Percentiles rank a stretch among this genome's conserved stretches.
Evolutionary conservation across 768 basidiomycete species (phyloP).

Genomic region (Boletus sensibilis): DNA sequence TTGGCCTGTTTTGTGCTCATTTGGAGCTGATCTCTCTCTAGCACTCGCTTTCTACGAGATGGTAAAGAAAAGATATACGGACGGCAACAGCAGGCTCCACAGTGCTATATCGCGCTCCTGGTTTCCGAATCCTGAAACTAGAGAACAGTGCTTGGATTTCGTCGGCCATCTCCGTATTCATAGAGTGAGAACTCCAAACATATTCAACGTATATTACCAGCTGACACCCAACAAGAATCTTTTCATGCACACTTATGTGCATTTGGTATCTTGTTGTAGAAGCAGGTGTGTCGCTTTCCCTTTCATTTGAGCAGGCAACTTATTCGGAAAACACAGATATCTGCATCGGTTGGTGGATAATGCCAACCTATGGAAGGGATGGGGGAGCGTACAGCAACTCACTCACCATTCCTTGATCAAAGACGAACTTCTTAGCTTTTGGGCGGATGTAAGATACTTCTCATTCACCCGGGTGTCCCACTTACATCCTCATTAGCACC

Average conservation of each 20-base stretch:
- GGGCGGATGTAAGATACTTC: conserved; percentile 7
- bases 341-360: conserved; percentile 6
- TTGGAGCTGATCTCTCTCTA: conserved; percentile 4
- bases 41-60: conserved; percentile 4
- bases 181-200: conserved; percentile 12
- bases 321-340: conserved; percentile 1
- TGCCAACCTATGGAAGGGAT: conserved; percentile 14
- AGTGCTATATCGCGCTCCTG: conserved; percentile 1
- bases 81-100: background rate
- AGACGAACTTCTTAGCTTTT: conserved; percentile 9
- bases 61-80: background rate
- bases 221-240: conserved; percentile 22
- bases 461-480: background rate
- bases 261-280: conserved; percentile 20
- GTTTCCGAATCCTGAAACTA: background rate
- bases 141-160: conserved; percentile 4
- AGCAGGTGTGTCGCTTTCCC: conserved; percentile 1
- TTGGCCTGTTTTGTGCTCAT: background rate
- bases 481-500: conserved; percentile 7
- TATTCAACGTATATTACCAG: background rate
- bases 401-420: conserved; percentile 16
- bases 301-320: background rate
- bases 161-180: conserved; percentile 17
- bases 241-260: conserved; percentile 25
- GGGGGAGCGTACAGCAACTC: conserved; percentile 19